phyloP scores from a whole-genome alignment of 2,329 filamentous ascomycete species.

The Ceratocystiopsis minuta region DNA sequence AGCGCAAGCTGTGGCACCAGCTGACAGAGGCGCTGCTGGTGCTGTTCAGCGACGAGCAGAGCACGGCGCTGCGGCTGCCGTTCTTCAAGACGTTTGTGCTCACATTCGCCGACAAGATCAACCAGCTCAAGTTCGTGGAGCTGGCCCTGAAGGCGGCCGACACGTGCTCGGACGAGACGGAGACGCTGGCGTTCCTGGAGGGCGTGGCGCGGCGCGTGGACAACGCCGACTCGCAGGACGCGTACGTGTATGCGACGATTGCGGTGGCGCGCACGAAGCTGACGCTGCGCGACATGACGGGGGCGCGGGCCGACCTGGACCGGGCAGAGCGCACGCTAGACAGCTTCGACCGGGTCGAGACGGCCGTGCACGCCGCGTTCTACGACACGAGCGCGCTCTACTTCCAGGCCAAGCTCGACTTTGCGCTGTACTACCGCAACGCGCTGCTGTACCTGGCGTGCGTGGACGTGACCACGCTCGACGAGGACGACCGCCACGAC shows the following conservation, averaged over 20 bases:
- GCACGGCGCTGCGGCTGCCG: conserved; percentile 64
- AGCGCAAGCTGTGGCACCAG: conserved; percentile 98
- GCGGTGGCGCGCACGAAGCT: conserved; percentile 80
- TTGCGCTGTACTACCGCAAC: conserved; percentile 92
- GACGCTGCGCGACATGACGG: conserved; percentile 59
- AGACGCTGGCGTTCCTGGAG: conserved; percentile 71
- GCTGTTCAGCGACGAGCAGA: conserved; percentile 72
- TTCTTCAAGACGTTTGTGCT: conserved; percentile 92
- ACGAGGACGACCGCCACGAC: conserved; percentile 54
- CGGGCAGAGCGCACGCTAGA: conserved; percentile 77
- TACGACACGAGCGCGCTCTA: conserved; percentile 92
- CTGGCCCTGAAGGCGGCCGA: conserved; percentile 74
- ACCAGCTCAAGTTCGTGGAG: conserved; percentile 91
- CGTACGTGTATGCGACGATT: conserved; percentile 83
- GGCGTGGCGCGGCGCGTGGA: conserved; percentile 75
- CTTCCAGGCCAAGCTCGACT: conserved; percentile 85
- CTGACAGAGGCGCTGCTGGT: conserved; percentile 75
- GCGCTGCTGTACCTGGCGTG: conserved; percentile 95
- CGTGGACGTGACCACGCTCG: conserved; percentile 63
- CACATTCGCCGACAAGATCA: conserved; percentile 96
- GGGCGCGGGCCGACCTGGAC: conserved; percentile 72
- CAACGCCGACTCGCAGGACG: conserved; percentile 83
- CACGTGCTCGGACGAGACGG: conserved; percentile 74
- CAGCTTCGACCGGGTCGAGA: conserved; percentile 85
- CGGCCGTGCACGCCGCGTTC: conserved; percentile 86